Evolutionary conservation across 345 rosid genomes (phyloP).

Genomic region (Eucalyptus cladocalyx): DNA sequence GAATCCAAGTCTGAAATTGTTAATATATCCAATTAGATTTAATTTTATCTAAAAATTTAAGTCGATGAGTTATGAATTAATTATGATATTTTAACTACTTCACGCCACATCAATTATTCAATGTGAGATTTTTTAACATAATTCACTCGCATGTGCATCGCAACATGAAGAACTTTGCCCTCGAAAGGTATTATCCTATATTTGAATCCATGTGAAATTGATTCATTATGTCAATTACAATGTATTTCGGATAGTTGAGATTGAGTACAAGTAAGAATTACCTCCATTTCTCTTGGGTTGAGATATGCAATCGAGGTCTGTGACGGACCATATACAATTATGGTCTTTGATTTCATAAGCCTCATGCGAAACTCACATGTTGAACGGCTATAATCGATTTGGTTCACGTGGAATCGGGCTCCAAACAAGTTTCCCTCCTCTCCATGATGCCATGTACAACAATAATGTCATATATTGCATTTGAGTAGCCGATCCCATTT

Average conservation of each 20-base stretch:
- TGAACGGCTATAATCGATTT: not conserved
- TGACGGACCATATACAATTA: not conserved
- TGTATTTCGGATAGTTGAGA: rapidly evolving
- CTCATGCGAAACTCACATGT: not conserved
- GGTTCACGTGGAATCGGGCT: not conserved
- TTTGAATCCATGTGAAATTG: not conserved
- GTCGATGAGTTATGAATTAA: rapidly evolving
- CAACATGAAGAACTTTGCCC: rapidly evolving
- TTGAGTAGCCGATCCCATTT: not conserved
- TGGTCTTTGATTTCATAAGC: too few relatives aligned
- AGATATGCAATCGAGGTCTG: not conserved
- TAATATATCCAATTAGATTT: rapidly evolving
- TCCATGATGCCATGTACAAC: rapidly evolving
- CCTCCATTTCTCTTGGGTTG: rapidly evolving
- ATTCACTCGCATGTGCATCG: too few relatives aligned
- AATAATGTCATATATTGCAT: not conserved
- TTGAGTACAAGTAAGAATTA: not conserved
- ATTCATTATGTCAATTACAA: not conserved
- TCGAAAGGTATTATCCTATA: rapidly evolving
- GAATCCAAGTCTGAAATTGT: rapidly evolving
- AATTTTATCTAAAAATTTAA: too few relatives aligned
- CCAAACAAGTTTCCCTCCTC: not conserved
- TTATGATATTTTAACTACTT: too few relatives aligned
- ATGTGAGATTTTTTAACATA: too few relatives aligned
- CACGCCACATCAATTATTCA: rapidly evolving